Conservation (phyloP, 2,329 filamentous ascomycete genomes). For the Pezicula neosporulosa region DNA sequence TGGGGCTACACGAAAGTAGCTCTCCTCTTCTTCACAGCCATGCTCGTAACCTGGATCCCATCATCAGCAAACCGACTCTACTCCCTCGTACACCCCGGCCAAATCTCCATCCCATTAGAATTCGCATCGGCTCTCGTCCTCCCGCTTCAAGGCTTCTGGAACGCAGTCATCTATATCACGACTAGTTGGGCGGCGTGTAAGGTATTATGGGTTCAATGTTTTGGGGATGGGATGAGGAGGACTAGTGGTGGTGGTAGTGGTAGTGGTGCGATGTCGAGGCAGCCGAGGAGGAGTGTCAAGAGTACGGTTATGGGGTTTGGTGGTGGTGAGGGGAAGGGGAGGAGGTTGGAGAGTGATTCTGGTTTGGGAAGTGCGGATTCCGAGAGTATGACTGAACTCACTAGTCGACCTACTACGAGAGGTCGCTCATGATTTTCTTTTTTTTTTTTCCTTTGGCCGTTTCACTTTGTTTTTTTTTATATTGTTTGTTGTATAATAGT, state of each 20-base stretch:
- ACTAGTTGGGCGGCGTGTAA: constrained; percentile 66
- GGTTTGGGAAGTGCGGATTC: background rate
- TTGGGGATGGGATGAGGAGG: background rate
- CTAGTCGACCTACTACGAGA: background rate
- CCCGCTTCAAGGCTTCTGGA: constrained; percentile 83
- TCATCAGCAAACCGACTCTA: constrained; percentile 77
- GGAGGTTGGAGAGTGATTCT: background rate
- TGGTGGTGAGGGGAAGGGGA: background rate
- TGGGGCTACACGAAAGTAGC: constrained; percentile 70
- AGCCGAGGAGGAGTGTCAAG: no score
- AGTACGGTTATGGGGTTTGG: no score
- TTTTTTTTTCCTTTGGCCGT: no score
- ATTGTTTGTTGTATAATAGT: background rate
- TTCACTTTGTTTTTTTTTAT: background rate
- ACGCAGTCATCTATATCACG: constrained; percentile 70
- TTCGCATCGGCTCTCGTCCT: constrained; percentile 71
- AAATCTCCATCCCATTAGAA: constrained; percentile 56
- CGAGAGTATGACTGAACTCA: constrained; percentile 3
- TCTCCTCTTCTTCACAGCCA: constrained; percentile 67
- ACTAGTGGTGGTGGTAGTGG: no score
- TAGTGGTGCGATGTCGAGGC: no score
- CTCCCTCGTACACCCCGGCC: constrained; percentile 54
- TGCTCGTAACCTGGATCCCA: constrained; percentile 73
- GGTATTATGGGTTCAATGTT: constrained; percentile 28
- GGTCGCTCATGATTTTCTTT: background rate